Evolutionary conservation across 768 basidiomycete genomes (phyloP).

Genomic region (Collybia mongolica): DNA sequence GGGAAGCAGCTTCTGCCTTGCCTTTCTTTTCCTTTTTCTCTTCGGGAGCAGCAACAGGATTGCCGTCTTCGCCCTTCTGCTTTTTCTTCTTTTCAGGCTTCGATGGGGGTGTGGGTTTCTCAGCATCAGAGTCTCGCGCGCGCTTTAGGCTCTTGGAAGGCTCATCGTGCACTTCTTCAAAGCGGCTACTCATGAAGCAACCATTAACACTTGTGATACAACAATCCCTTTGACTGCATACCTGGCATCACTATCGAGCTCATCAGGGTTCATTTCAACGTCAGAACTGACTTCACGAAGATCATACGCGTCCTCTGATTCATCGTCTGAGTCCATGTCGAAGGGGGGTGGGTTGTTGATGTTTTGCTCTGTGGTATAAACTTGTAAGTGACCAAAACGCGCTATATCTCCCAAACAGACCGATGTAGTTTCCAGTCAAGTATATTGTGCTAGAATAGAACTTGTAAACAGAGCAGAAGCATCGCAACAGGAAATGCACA

Average conservation of each 20-base stretch:
- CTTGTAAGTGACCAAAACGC: too few relatives aligned
- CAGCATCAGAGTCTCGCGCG: constrained; percentile 59
- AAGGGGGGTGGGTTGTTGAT: constrained; percentile 45
- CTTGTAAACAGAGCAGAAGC: background rate
- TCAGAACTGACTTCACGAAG: constrained; percentile 82
- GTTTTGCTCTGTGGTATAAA: constrained; percentile 45
- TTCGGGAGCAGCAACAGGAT: constrained; percentile 20
- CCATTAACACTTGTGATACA: background rate
- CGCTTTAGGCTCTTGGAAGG: constrained; percentile 61
- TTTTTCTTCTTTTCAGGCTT: constrained; percentile 74
- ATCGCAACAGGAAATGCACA: constrained; percentile 9
- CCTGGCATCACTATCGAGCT: constrained; percentile 58
- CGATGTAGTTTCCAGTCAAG: constrained; percentile 84
- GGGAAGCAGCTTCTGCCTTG: constrained; percentile 16
- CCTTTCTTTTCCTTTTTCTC: constrained; percentile 34
- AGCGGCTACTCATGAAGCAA: constrained; percentile 45
- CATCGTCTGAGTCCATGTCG: constrained; percentile 47
- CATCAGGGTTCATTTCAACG: constrained; percentile 70
- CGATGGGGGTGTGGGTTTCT: constrained; percentile 32
- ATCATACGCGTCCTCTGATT: constrained; percentile 53
- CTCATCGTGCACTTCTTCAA: constrained; percentile 66
- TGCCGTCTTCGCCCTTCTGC: constrained; percentile 57
- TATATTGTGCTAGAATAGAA: constrained; percentile 55
- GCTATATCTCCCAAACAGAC: constrained; percentile 32
- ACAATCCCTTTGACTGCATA: constrained; percentile 22